Conservation (phyloP, 495 filamentous ascomycete species). For the Aspergillus baeticus region DNA sequence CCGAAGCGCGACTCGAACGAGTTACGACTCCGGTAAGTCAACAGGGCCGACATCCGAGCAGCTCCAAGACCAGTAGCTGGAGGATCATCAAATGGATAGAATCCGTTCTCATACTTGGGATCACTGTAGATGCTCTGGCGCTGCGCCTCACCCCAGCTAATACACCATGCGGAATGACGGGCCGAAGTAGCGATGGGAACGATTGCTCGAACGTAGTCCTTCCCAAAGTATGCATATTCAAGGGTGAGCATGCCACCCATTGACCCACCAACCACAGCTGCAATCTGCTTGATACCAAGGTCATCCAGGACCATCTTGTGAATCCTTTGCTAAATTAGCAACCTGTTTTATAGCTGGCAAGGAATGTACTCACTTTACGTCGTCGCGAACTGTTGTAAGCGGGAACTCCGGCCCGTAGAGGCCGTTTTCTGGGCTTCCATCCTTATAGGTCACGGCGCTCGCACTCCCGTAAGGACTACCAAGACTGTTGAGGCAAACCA, state of each 20-base stretch:
- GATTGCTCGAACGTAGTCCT: slow-evolving; percentile 87
- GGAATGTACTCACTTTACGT: slow-evolving; percentile 72
- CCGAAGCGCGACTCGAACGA: slow-evolving; percentile 96
- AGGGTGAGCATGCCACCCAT: slow-evolving; percentile 98
- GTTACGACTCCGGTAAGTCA: slow-evolving; percentile 94
- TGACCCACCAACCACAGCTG: slow-evolving; percentile 91
- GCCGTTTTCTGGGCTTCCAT: slow-evolving; percentile 70
- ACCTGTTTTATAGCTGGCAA: background rate
- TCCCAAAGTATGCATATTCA: slow-evolving; percentile 95
- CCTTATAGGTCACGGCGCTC: slow-evolving; percentile 87
- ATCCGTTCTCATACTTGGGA: slow-evolving; percentile 96
- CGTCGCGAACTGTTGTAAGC: slow-evolving; percentile 89
- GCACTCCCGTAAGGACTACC: slow-evolving; percentile 96
- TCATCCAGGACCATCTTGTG: slow-evolving; percentile 91
- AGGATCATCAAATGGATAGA: slow-evolving; percentile 81
- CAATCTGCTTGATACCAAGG: slow-evolving; percentile 81
- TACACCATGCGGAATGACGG: slow-evolving; percentile 97
- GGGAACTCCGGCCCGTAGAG: slow-evolving; percentile 96
- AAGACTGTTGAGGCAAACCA: slow-evolving; percentile 93
- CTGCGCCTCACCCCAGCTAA: slow-evolving; percentile 98
- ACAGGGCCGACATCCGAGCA: slow-evolving; percentile 91
- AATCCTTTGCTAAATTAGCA: slow-evolving; percentile 54
- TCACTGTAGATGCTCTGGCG: slow-evolving; percentile 97
- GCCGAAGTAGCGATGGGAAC: slow-evolving; percentile 95
- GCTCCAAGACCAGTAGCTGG: slow-evolving; percentile 85